Percentiles rank a stretch among this genome's conserved stretches.
Conservation (phyloP, 345 rosid species). For the Pistacia vera region DNA sequence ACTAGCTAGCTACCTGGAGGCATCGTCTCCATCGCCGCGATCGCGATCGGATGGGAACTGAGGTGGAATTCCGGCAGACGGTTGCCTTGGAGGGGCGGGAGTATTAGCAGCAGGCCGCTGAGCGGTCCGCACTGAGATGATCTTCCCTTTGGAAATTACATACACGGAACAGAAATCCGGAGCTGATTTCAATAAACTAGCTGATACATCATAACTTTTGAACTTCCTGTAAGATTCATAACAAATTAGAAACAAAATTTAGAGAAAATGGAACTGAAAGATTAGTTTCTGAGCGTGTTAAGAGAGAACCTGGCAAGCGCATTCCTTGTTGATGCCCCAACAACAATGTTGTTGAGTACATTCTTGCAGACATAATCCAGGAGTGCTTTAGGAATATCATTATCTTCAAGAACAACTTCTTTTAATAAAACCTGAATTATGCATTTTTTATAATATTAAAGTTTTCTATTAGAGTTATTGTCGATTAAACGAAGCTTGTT, state of each 20-base stretch:
- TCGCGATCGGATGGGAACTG: slow-evolving; percentile 24
- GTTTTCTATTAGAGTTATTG: too few species aligned
- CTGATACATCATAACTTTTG: slow-evolving; percentile 53
- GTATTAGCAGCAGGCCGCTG: slow-evolving; percentile 50
- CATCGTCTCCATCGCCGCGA: slow-evolving; percentile 37
- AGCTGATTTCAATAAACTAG: slow-evolving; percentile 46
- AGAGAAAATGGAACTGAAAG: too few species aligned
- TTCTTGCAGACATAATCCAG: slow-evolving; percentile 58
- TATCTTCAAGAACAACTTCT: slow-evolving; percentile 66
- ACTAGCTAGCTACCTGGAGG: slow-evolving; percentile 34
- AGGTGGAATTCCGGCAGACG: slow-evolving; percentile 31
- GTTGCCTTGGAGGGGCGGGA: slow-evolving; percentile 56
- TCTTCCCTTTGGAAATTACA: slow-evolving; percentile 83
- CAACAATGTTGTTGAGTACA: slow-evolving; percentile 53
- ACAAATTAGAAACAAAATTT: not conserved
- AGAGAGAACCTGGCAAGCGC: slow-evolving; percentile 57
- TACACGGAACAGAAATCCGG: slow-evolving; percentile 81
- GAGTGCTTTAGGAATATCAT: slow-evolving; percentile 59
- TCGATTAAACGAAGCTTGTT: too few species aligned
- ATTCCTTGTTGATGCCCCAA: slow-evolving; percentile 69
- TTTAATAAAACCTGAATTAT: slow-evolving; percentile 48
- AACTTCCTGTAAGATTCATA: slow-evolving; percentile 38
- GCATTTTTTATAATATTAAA: not conserved
- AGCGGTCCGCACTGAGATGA: slow-evolving; percentile 48
- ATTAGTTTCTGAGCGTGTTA: not conserved